Evolutionary conservation across 768 basidiomycete genomes (phyloP), one percentile per base, ranked within the genome.

Genomic region (Fomitopsis pulvina): DNA sequence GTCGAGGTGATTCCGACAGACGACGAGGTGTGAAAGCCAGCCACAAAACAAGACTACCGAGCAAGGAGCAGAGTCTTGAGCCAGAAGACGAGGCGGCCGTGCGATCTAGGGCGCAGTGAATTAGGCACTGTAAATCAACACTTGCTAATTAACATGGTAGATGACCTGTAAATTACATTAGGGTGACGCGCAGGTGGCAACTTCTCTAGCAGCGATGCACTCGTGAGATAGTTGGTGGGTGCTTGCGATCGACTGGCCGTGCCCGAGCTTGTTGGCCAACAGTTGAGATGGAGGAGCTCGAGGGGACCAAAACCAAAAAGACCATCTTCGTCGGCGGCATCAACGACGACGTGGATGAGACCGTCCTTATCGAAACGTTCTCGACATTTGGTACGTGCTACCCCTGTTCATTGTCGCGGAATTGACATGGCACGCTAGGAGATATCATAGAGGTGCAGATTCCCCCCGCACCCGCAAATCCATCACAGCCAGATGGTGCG

Each of bases 401-500:
- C 42, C 22, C 21, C 48, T 34, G 53, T 44, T 26, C 30, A 8
- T 42, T 20, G 43, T 41, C 28, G 34, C 27, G 24, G 24, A 21
- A 24, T 41, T 25, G 21, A 46, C 25, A 58, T 47, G 39, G 32
- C 38, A 30, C 54, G 52, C 47, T 67, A 95, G 92, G 92, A 38
- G 94, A 96, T 63, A 81, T 98, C 50, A 80, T 96, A 50, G 92
- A 96, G 63, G 84, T 98, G 20, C 88, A 92, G 59, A 70, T 97
- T 38, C 94, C 94, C 27, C 73, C 82, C 14, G 87, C 92, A 12
- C 75, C 80, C 4, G 78, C 80, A n/a, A 85, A 87, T 61, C 79
- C 81, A 49, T 73, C 76, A 55, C 71, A 79, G 50, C 81, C 81
- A 48, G 70, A 76, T 51, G 83, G 85, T 81, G 55, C 39, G 67